Evolutionary conservation across 148 eudicot genomes (phyloP), one percentile per base, ranked within the genome.

Genomic region (Beta vulgaris): DNA sequence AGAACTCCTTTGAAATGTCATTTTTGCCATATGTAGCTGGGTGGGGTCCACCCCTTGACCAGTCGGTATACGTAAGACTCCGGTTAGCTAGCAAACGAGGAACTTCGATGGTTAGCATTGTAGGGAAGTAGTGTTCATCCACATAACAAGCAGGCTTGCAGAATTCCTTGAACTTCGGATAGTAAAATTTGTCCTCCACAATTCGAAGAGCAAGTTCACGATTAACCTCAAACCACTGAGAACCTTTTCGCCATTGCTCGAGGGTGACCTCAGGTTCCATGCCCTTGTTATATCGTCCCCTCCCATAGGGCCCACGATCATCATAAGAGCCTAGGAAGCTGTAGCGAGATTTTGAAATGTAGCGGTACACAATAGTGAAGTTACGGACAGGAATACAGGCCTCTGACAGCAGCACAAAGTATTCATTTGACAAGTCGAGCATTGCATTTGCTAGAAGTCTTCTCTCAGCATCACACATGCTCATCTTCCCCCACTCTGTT

Each of bases 401-500:
- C 32, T 86, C 88, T 8, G 88, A 86, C 11, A 86, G 69, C 44
- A 86, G 85, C 65, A 81, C 59, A 25, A 86, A 86, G 70, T 77
- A 73, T 73, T 86, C 88, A 29, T 83, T 86, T 12, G 86, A 81
- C 28, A 79, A 42, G 54, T 86, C 88, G 1, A 86, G 86, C 76
- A 86, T 34, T 44, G 88, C 86, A 40, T 86, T 86, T 67, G 88
- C 88, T 32, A 86, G 83, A 1, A 86, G 82, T 31, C 88, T 77
- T 77, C 86, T 86, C 60, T 86, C 88, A 2, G 88, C 88, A 60
- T 86, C 86, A 62, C 86, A 86, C 88, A 86, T 83, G 78, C 81
- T 86, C 85, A 86, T 83, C 68, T 60, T 58, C 18, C 88, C 88
- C 88, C 88, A 86, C 28, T 83, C 86, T 29, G 81, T 61, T 21